Evolutionary conservation across 352 stramenopile species (phyloP).

Genomic region (Phytophthora tentaculata): DNA sequence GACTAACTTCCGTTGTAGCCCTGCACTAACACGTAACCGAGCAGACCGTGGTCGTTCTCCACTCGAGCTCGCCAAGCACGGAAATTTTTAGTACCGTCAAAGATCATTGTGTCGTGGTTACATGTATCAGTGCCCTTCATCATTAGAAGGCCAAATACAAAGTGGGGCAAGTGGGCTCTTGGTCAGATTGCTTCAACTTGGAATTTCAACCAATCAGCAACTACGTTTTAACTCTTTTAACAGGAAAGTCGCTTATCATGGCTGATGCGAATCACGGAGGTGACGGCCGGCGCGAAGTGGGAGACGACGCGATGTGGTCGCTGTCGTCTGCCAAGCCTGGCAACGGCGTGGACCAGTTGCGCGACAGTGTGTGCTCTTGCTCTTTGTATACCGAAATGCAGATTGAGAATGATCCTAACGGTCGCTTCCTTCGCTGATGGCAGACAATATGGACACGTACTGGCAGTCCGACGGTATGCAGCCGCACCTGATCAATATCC

Average conservation of each 20-base stretch:
- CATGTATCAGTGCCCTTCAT: background rate
- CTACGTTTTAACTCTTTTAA: background rate
- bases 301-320: slow-evolving; percentile 94
- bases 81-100: background rate
- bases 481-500: slow-evolving; percentile 97
- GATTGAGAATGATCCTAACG: slow-evolving; percentile 5
- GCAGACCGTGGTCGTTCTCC: background rate
- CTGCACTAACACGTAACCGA: slow-evolving; percentile 11
- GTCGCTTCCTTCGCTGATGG: background rate
- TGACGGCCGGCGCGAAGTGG: slow-evolving; percentile 66
- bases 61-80: background rate
- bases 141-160: background rate
- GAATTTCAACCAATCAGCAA: background rate
- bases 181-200: background rate
- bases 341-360: slow-evolving; percentile 97
- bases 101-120: background rate
- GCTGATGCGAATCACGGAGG: slow-evolving; percentile 2
- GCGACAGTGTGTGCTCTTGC: slow-evolving; percentile 79
- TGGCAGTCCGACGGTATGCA: slow-evolving; percentile 96
- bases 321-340: slow-evolving; percentile 97
- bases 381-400: background rate
- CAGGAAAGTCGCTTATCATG: background rate
- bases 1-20: slow-evolving; percentile 17
- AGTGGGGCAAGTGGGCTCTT: background rate
- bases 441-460: slow-evolving; percentile 96